phyloP scores from a whole-genome alignment of 1,284 basidiomycete genomes.

The Hemileia vastatrix region DNA sequence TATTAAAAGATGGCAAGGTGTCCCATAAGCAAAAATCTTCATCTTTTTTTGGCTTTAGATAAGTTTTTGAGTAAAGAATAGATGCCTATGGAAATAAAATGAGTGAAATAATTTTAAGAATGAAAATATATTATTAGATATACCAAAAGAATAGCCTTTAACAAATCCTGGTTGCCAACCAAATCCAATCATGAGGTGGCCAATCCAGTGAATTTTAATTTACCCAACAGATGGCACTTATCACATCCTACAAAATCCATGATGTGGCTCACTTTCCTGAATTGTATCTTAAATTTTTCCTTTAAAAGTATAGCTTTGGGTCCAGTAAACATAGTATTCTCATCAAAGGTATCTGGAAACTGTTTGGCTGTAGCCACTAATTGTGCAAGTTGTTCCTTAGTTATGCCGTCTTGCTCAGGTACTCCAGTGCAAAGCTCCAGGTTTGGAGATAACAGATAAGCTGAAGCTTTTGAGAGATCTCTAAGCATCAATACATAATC shows the following conservation, averaged over 20 bases:
- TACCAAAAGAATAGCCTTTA: too few species aligned
- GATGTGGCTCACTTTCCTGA: conserved; percentile 89
- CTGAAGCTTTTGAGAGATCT: conserved; percentile 75
- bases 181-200: too few species aligned
- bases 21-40: too few species aligned
- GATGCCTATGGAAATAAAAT: too few species aligned
- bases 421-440: conserved; percentile 18
- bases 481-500: conserved; percentile 84
- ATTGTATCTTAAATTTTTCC: conserved; percentile 91
- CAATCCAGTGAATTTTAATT: conserved; percentile 85
- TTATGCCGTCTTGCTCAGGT: conserved; percentile 67
- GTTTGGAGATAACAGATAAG: conserved; percentile 55
- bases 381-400: conserved; percentile 45
- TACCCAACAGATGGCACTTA: conserved; percentile 97
- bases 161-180: too few species aligned
- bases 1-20: too few species aligned
- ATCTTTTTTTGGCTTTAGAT: too few species aligned
- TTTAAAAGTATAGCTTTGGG: conserved; percentile 55
- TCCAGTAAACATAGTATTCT: conserved; percentile 50
- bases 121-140: too few species aligned
- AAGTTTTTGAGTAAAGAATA: too few species aligned
- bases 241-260: conserved; percentile 99
- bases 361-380: conserved; percentile 33
- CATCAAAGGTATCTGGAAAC: conserved; percentile 42
- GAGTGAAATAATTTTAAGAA: too few species aligned